Percentiles rank a stretch among this genome's conserved stretches.
Evolutionary conservation across 2,329 filamentous ascomycete genomes (phyloP).

Genomic region (Penicillium fuscoglaucum): DNA sequence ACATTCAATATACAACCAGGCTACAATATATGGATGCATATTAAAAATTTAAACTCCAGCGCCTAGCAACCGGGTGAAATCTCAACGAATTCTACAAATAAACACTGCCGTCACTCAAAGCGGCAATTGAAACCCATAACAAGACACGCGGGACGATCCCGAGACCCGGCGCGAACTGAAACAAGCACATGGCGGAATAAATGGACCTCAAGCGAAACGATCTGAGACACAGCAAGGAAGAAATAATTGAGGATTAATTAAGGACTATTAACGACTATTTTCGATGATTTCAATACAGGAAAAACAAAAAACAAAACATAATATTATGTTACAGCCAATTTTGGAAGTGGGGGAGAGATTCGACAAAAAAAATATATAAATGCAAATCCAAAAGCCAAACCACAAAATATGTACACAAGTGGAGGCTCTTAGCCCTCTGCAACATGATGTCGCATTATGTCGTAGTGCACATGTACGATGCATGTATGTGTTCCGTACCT

Average conservation of each 20-base stretch:
- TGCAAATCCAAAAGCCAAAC: background rate
- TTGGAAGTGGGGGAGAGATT: background rate
- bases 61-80: background rate
- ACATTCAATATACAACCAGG: background rate
- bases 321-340: too few species aligned
- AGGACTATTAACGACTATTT: background rate
- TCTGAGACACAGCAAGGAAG: conserved; percentile 4
- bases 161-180: background rate
- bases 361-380: background rate
- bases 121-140: background rate
- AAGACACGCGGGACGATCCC: background rate
- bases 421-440: background rate
- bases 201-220: background rate
- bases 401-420: background rate
- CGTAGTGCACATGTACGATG: background rate
- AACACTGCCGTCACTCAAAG: background rate
- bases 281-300: too few species aligned
- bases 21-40: background rate
- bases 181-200: conserved; percentile 5
- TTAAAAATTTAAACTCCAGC: background rate
- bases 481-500: background rate
- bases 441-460: background rate
- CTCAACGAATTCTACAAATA: background rate
- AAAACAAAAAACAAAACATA: background rate
- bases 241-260: background rate